phyloP scores from a whole-genome alignment of 352 stramenopile species.

The Globisporangium yorkense region DNA sequence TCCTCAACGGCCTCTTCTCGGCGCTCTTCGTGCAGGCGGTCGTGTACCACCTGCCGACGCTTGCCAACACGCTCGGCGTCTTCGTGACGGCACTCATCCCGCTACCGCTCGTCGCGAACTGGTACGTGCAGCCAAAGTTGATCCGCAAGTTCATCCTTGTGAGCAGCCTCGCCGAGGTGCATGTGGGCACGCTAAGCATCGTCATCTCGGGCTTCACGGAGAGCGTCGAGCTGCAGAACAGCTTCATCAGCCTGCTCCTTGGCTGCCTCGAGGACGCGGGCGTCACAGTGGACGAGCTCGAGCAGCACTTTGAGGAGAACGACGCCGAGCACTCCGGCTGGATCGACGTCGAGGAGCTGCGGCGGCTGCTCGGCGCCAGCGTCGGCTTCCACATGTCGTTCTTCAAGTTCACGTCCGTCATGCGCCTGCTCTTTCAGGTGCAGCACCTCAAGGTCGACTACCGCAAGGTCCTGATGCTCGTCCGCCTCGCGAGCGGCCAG shows the following conservation, averaged over 20 bases:
- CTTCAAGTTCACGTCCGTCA: slow-evolving; percentile 56
- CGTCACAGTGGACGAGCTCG: slow-evolving; percentile 24
- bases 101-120: slow-evolving; percentile 51
- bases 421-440: slow-evolving; percentile 46
- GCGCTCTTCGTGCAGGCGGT: slow-evolving; percentile 54
- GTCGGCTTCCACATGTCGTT: slow-evolving; percentile 44
- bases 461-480: slow-evolving; percentile 17
- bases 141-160: slow-evolving; percentile 61
- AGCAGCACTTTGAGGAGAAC: slow-evolving; percentile 18
- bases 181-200: slow-evolving; percentile 41
- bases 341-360: slow-evolving; percentile 41
- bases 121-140: slow-evolving; percentile 43
- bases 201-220: slow-evolving; percentile 59
- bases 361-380: slow-evolving; percentile 18
- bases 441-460: slow-evolving; percentile 17
- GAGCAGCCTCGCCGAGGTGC: slow-evolving; percentile 42
- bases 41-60: slow-evolving; percentile 34
- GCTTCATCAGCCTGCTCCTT: slow-evolving; percentile 33
- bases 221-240: slow-evolving; percentile 41
- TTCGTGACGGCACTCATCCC: slow-evolving; percentile 20
- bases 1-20: slow-evolving; percentile 65
- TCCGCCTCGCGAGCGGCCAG: slow-evolving; percentile 13
- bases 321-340: slow-evolving; percentile 23
- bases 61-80: slow-evolving; percentile 18
- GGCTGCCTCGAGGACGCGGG: slow-evolving; percentile 19